Conservation (phyloP, 345 rosid species). For the Eucalyptus albens region DNA sequence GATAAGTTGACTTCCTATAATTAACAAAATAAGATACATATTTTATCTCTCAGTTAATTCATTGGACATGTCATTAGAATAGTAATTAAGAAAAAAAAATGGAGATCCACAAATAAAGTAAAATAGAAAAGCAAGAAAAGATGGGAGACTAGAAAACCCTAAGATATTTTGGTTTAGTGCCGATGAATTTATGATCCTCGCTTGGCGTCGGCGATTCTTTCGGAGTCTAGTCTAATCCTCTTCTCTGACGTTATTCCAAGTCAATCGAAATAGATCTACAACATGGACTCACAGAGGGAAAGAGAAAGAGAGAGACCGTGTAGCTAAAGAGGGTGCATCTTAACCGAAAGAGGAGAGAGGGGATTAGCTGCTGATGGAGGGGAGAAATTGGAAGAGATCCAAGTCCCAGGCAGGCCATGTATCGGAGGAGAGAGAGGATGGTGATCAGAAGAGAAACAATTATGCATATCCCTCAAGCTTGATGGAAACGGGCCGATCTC, state of each 20-base stretch:
- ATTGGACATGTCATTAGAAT: neutral
- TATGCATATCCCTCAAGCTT: neutral
- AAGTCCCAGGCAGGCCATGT: neutral
- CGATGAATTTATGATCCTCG: neutral
- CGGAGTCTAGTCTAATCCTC: neutral
- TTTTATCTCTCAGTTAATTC: neutral
- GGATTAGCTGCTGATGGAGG: neutral
- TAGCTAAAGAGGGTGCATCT: neutral
- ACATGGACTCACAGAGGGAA: neutral
- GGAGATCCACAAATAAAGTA: neutral
- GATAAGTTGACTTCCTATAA: neutral
- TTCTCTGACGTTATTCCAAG: neutral
- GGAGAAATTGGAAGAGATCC: neutral
- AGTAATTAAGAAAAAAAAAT: neutral
- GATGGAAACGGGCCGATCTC: neutral
- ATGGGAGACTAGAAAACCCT: neutral
- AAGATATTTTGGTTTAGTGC: neutral
- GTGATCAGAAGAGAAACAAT: neutral
- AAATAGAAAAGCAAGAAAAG: neutral
- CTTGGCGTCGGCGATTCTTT: neutral
- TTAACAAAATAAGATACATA: neutral
- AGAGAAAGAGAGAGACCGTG: neutral
- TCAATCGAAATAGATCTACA: neutral
- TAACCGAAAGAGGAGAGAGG: neutral
- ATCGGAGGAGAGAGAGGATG: neutral